Evolutionary conservation across 306 rosid species (phyloP).

Genomic region (Geum urbanum): DNA sequence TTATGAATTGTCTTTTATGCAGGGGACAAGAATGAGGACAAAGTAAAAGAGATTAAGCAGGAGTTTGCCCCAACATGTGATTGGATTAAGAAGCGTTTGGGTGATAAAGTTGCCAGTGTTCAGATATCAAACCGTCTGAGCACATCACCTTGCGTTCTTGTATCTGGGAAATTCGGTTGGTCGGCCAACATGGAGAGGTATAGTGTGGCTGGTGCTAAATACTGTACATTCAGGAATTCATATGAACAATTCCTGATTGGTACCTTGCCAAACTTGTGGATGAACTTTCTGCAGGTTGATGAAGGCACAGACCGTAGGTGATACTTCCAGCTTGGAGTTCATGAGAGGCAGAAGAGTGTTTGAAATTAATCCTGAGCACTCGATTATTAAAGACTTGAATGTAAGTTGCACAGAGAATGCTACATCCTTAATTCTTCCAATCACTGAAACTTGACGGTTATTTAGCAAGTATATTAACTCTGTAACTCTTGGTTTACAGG

Average conservation of each 20-base stretch:
- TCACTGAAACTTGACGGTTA: background rate
- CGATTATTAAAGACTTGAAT: slow-evolving; percentile 74
- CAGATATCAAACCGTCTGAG: slow-evolving; percentile 85
- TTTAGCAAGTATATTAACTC: background rate
- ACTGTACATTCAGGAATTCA: background rate
- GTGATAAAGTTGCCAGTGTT: slow-evolving; percentile 88
- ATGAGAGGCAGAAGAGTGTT: slow-evolving; percentile 98
- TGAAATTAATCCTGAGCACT: slow-evolving; percentile 88
- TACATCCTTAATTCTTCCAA: background rate
- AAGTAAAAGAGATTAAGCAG: slow-evolving; percentile 79
- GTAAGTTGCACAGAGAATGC: slow-evolving; percentile 38
- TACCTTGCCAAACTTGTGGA: background rate
- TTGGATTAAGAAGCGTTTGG: slow-evolving; percentile 89
- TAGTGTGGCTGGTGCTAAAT: slow-evolving; percentile 7
- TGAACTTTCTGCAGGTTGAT: slow-evolving; percentile 54
- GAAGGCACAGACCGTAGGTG: slow-evolving; percentile 92
- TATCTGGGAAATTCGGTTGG: slow-evolving; percentile 96
- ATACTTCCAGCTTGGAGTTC: slow-evolving; percentile 76
- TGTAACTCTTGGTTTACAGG: slow-evolving; percentile 46
- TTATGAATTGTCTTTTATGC: slow-evolving; percentile 22
- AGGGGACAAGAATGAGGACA: slow-evolving; percentile 95
- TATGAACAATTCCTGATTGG: slow-evolving; percentile 12
- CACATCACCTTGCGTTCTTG: slow-evolving; percentile 95
- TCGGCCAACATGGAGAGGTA: slow-evolving; percentile 99
- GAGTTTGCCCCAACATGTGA: slow-evolving; percentile 84